phyloP scores from a whole-genome alignment of 179 eudicot species.

The Camellia oleifera region DNA sequence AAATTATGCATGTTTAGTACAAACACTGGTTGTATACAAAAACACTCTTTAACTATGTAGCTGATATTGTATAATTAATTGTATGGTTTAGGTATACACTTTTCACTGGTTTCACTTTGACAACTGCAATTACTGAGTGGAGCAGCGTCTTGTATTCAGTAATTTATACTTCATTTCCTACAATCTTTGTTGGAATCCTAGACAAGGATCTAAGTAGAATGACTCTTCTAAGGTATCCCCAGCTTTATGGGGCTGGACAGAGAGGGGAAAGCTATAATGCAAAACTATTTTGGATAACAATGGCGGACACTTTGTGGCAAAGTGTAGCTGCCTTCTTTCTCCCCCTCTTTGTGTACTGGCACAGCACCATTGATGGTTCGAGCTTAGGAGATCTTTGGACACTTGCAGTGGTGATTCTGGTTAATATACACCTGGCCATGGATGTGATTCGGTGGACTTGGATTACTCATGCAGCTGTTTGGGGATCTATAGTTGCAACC shows the following conservation, averaged over 20 bases:
- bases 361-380: slow-evolving; percentile 55
- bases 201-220: slow-evolving; percentile 88
- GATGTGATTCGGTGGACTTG: slow-evolving; percentile 94
- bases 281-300: slow-evolving; percentile 79
- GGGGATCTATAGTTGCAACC: slow-evolving; percentile 89
- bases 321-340: slow-evolving; percentile 70
- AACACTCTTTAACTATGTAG: background rate
- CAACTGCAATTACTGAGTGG: slow-evolving; percentile 93
- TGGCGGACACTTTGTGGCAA: slow-evolving; percentile 90
- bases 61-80: background rate
- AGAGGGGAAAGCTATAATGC: slow-evolving; percentile 74
- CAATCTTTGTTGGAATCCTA: slow-evolving; percentile 74
- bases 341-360: slow-evolving; percentile 61
- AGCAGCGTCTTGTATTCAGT: slow-evolving; percentile 90
- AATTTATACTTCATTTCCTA: slow-evolving; percentile 78
- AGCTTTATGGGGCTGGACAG: slow-evolving; percentile 84
- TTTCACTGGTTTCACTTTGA: slow-evolving; percentile 71
- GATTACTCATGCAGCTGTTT: slow-evolving; percentile 77
- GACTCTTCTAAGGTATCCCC: slow-evolving; percentile 70
- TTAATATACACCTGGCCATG: slow-evolving; percentile 90
- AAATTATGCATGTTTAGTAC: background rate
- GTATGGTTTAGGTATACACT: slow-evolving; percentile 67
- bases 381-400: slow-evolving; percentile 97
- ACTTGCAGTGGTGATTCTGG: slow-evolving; percentile 66
- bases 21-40: background rate